Evolutionary conservation across 352 stramenopile species (phyloP), one percentile per base, ranked within the genome.

Genomic region (Achlya hypogyna): DNA sequence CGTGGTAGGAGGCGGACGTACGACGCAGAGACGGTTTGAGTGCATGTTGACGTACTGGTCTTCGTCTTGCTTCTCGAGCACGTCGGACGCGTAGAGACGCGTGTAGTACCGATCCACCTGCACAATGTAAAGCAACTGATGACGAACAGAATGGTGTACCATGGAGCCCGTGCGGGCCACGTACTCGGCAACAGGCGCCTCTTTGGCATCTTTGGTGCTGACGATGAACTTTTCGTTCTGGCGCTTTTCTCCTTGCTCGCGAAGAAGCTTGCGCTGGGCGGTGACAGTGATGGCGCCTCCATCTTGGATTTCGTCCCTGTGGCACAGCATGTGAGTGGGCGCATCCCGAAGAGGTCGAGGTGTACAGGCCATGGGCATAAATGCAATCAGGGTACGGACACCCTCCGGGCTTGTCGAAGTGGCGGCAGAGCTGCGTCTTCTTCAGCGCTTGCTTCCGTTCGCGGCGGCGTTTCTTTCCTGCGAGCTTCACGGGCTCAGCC

Each of bases 31-130:
- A 5, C 86, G 83, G 63, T 94, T 94, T 45, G 86, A 92, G 75
- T 94, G 86, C 86, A 94, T 94, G 74, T 94, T 84, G 62, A 94
- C 82, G 72, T 88, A 93, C 60, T 93, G 84, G 69, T 94, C 86
- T 65, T 94, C 80, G 63, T 71, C 62, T 9, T 71, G 56, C 56
- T 84, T 82, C 65, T 76, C 76, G 78, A 86, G 91, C 28, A 78
- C 84, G 71, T 94, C 82, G 62, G 81, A 89, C 42, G 81, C 84
- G 45, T 90, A 94, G 59, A 94, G 74, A 69, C 91, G 72, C 34
- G 84, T 94, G 71, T 94, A 94, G 75, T 94, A 94, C 49, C 86
- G 79, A 63, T 94, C 86, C 67, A 94, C 88, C 81, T 89, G 40
- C 6, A 23, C n/a, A 22, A 5, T 34, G n/a, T n/a, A n/a, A n/a